Evolutionary conservation across 768 basidiomycete species (phyloP).

Genomic region (Suillus subluteus): DNA sequence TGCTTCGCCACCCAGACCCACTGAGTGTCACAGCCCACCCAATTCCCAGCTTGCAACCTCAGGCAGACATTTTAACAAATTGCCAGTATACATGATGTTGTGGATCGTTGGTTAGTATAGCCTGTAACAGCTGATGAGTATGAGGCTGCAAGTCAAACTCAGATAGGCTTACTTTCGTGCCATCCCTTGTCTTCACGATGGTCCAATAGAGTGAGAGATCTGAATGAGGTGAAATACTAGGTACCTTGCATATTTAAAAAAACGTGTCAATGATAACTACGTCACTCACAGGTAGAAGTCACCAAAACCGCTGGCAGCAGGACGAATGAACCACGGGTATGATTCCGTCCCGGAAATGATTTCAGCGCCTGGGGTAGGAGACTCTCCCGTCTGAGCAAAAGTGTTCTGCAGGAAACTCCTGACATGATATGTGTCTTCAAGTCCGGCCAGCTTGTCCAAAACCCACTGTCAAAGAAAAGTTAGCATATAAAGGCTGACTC

Average conservation of each 20-base stretch:
- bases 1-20: background rate
- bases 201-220: slow-evolving; percentile 9
- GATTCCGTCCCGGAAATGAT: slow-evolving; percentile 2
- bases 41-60: background rate
- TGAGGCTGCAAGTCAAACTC: background rate
- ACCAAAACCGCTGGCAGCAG: slow-evolving; percentile 5
- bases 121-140: background rate
- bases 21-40: background rate
- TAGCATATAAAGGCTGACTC: background rate
- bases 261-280: background rate
- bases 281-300: slow-evolving; percentile 1
- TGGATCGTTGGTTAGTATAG: slow-evolving; percentile 1
- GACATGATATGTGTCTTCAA: background rate
- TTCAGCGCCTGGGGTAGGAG: background rate
- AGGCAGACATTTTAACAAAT: slow-evolving; percentile 2
- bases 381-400: background rate
- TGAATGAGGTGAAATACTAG: background rate
- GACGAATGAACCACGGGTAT: slow-evolving; percentile 8
- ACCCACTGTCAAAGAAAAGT: slow-evolving; percentile 3
- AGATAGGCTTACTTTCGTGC: background rate
- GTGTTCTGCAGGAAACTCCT: slow-evolving; percentile 8
- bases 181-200: slow-evolving; percentile 4
- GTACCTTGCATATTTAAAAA: background rate
- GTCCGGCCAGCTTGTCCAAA: background rate
- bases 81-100: slow-evolving; percentile 5